Evolutionary conservation across 192 early-diverging fungal genomes (phyloP), one percentile per base, ranked within the genome.

Genomic region (Backusella tarrabulga): DNA sequence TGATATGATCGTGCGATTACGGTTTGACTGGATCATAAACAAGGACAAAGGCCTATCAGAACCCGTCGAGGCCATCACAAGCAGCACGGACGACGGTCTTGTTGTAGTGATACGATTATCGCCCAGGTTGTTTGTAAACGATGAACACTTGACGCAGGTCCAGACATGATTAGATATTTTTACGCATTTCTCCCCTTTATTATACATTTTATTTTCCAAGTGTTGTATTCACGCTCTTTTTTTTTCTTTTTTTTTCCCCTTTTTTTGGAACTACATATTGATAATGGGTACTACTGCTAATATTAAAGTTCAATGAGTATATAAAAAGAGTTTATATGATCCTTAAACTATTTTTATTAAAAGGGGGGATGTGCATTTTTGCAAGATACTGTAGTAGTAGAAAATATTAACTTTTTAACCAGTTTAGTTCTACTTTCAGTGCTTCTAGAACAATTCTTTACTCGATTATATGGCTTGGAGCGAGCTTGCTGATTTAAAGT

Each of bases 1-100:
- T 34, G 34, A 68, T 69, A 71, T 70, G 23, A 41, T 75, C 1
- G 72, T 71, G 14, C 63, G 73, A 12, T 23, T 79, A 12, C 72
- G 72, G 17, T 79, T 79, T 75, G 72, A 79, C 29, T 79, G 77
- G 77, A 42, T 79, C 14, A 44, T 75, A 2, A 68, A 74, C 66
- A 8, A 34, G 11, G 29, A 38, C 17, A 69, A 60, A 6, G 26
- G 50, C 0, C 0, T 71, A 34, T 69, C 67, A 7, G 34, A 40
- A 19, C 46, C 78, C 11, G 67, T 79, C 4, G 78, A 79, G 41
- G 68, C 73, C 4, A 66, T 79, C 14, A 35, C 68, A 52, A 71
- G 66, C 15, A 36, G 73, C 32, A 63, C 73, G 3, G 71, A 69
- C 63, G 78, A 79, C 46, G 68, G 73, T 0, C n/a, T 79, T 23